A percentile compares a stretch with the other conserved stretches of the same genome.
Evolutionary conservation across 768 basidiomycete species (phyloP).

Genomic region (Asterophora parasitica): DNA sequence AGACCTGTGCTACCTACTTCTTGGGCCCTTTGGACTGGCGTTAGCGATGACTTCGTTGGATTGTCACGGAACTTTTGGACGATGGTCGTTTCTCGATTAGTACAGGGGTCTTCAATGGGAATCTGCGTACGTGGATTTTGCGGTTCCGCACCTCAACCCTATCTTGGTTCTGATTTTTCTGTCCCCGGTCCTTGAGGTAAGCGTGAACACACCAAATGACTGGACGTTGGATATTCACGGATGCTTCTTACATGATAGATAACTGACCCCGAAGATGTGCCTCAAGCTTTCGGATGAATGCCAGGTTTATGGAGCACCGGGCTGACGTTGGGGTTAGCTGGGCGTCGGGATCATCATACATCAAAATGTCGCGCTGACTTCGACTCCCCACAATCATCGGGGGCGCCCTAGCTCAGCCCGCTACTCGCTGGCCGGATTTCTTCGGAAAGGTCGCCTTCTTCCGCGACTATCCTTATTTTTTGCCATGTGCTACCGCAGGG

Average conservation of each 20-base stretch:
- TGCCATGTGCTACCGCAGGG: slow-evolving; percentile 23
- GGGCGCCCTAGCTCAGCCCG: slow-evolving; percentile 26
- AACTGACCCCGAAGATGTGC: slow-evolving; percentile 12
- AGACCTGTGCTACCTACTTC: slow-evolving; percentile 28
- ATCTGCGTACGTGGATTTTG: slow-evolving; percentile 20
- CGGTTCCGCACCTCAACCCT: no score
- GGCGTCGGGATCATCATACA: no score
- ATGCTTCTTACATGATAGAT: slow-evolving; percentile 7
- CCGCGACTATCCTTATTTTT: slow-evolving; percentile 26
- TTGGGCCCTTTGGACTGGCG: slow-evolving; percentile 29
- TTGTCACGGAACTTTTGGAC: slow-evolving; percentile 27
- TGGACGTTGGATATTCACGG: no score
- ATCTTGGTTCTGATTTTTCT: no score
- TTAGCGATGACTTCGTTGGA: slow-evolving; percentile 29
- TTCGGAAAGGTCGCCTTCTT: slow-evolving; percentile 24
- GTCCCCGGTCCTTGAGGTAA: no score
- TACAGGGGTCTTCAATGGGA: slow-evolving; percentile 24
- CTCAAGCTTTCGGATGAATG: slow-evolving; percentile 11
- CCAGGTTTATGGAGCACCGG: no score
- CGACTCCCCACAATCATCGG: slow-evolving; percentile 26
- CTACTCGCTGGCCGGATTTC: slow-evolving; percentile 21
- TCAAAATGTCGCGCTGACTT: no score
- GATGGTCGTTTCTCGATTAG: slow-evolving; percentile 22
- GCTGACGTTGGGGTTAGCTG: slow-evolving; percentile 22
- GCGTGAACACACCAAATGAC: no score